Evolutionary conservation across 202 grass and related monocot species (phyloP).

Genomic region (Cymbopogon flexuosus): DNA sequence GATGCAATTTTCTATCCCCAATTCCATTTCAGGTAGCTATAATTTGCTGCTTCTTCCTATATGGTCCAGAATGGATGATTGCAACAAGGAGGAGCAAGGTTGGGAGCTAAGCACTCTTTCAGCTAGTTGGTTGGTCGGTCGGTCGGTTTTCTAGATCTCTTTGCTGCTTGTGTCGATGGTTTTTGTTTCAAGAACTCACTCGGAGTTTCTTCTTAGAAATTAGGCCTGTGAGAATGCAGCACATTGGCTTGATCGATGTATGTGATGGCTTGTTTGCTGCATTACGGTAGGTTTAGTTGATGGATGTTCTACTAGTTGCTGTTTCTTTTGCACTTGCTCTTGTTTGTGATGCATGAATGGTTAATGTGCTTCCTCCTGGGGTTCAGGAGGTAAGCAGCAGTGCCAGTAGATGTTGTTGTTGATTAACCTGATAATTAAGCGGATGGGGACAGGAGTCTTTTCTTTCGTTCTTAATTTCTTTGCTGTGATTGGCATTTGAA

Average conservation of each 20-base stretch:
- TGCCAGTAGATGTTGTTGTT: slow-evolving; percentile 30
- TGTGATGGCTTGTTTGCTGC: slow-evolving; percentile 33
- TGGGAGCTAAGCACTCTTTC: slow-evolving; percentile 17
- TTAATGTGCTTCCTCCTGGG: slow-evolving; percentile 32
- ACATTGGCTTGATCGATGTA: not conserved
- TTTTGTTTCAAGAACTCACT: slow-evolving; percentile 59
- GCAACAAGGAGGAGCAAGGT: slow-evolving; percentile 27
- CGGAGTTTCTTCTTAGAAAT: slow-evolving; percentile 34
- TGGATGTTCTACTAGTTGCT: slow-evolving; percentile 31
- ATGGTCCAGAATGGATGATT: not conserved
- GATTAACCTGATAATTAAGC: slow-evolving; percentile 22
- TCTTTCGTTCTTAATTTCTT: slow-evolving; percentile 7
- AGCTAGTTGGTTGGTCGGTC: slow-evolving; percentile 28
- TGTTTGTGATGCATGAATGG: slow-evolving; percentile 35
- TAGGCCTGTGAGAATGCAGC: slow-evolving; percentile 43
- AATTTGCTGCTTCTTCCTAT: not conserved
- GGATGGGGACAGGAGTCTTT: slow-evolving; percentile 27
- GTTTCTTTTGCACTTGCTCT: slow-evolving; percentile 35
- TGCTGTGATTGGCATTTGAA: slow-evolving; percentile 28
- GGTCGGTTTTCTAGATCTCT: slow-evolving; percentile 41
- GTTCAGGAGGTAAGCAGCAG: slow-evolving; percentile 21
- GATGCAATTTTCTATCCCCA: not conserved
- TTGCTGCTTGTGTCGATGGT: slow-evolving; percentile 38
- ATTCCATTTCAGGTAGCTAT: not conserved
- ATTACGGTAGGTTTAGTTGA: slow-evolving; percentile 42